Base-by-base conservation (phyloP, 768 basidiomycete genomes). In the Boletus tylopilopsis region DNA sequence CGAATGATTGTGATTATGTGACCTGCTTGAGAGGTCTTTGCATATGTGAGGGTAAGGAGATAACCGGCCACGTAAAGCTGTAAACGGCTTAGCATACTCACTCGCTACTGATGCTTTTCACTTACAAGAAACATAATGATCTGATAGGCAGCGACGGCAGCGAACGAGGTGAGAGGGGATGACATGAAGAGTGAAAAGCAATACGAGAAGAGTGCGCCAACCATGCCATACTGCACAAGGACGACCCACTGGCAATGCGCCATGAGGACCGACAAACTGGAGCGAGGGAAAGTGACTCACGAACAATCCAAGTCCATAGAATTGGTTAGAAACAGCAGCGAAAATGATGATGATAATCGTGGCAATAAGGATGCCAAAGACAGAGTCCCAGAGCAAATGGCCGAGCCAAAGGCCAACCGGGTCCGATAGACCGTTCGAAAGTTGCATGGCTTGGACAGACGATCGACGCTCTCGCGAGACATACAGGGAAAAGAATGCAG, bases 401-500 rank as follows among this genome's bases (percentile, higher is more conserved):
- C 89, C 89, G 4, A 91, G 69, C 86, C 87, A 89, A 37, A 90
- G 70, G 3, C 84, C 86, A 41, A 81, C 64, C 18, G 85, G 82
- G 57, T 88, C 73, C 1, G 81, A 75, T 23, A 90, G 66, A 2
- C 88, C 88, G 62, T 90, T 88, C 30, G 84, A 86, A 30, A 85
- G 71, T 59, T 90, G 88, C 85, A 90, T 91, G 3, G 87, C 84
- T 62, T 90, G 86, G 0, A 90, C 85, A 38, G 70, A 67, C 2
- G 81, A 80, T 2, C 80, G 76, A 10, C 85, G 78, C 60, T 91
- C 89, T 52, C 75, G 76, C 0, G 86, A 81, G 4, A 88, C 86
- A 63, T 91, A 91, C 13, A 91, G 64, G 10, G 85, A 77, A 56
- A 81, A 89, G 70, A 91, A 91, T 4, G 88, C 88, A n/a, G 89